Percentiles rank a stretch among this genome's conserved stretches.
phyloP scores from a whole-genome alignment of 163 green algal genomes.

The Chlamydomonas reinhardtii region DNA sequence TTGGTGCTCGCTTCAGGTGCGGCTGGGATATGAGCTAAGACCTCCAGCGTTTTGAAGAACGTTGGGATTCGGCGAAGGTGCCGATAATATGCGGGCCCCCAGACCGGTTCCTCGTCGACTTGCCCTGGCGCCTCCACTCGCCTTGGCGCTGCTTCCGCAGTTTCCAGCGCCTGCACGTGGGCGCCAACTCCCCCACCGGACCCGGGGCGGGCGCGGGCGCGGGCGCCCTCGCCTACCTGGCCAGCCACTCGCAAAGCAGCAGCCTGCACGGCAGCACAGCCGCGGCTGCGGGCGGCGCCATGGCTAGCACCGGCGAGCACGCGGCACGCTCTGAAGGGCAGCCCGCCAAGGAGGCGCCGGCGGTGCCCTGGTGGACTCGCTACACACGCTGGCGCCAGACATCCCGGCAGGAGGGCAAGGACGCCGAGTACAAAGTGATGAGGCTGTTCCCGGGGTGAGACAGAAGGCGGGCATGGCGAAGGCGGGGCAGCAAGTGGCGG shows the following conservation, averaged over 20 bases:
- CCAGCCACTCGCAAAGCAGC: constrained; percentile 1
- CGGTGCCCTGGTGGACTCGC: constrained; percentile 66
- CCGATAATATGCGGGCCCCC: background rate
- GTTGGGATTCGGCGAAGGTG: background rate
- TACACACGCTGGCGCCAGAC: constrained; percentile 77
- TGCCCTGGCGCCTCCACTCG: too few species aligned
- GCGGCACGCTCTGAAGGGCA: too few species aligned
- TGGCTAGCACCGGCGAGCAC: too few species aligned
- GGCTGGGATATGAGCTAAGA: too few species aligned
- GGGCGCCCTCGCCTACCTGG: constrained; percentile 11
- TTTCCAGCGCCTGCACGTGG: constrained; percentile 37
- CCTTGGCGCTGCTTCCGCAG: background rate
- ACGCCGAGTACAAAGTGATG: constrained; percentile 69
- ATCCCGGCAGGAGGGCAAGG: constrained; percentile 61
- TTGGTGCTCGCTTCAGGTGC: too few species aligned
- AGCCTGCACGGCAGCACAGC: background rate
- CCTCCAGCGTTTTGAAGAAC: too few species aligned
- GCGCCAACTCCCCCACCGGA: background rate
- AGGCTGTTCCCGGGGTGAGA: constrained; percentile 33
- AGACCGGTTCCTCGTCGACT: too few species aligned
- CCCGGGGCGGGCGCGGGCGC: background rate
- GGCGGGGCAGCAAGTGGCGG: background rate
- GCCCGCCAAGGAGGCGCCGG: too few species aligned
- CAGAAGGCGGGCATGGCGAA: background rate
- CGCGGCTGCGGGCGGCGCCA: too few species aligned